A percentile compares a stretch with the other conserved stretches of the same genome.
Conservation (phyloP, 2,329 filamentous ascomycete genomes). For the Keithomyces neogunnii region DNA sequence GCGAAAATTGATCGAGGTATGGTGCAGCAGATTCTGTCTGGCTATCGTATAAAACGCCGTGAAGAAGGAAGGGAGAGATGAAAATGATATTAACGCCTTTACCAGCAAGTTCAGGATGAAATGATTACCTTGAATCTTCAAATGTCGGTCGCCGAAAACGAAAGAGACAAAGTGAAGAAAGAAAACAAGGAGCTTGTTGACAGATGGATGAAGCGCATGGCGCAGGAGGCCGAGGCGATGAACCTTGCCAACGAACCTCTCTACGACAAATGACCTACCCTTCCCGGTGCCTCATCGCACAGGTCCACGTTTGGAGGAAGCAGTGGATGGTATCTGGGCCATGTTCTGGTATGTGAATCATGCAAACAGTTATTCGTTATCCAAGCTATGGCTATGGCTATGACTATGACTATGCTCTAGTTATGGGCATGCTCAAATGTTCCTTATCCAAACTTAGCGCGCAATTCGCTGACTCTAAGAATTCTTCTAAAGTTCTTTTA, state of each 20-base stretch:
- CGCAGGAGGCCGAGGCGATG: constrained; percentile 78
- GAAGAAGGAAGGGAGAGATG: no score
- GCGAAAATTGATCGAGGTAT: constrained; percentile 68
- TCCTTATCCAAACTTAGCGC: constrained; percentile 12
- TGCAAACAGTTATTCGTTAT: constrained; percentile 10
- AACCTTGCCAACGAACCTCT: constrained; percentile 55
- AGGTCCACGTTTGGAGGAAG: not conserved
- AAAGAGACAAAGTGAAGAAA: constrained; percentile 59
- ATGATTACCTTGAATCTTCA: constrained; percentile 81
- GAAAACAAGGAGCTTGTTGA: constrained; percentile 88
- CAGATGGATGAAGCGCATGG: constrained; percentile 85
- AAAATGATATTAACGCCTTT: not conserved
- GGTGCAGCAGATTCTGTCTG: not conserved
- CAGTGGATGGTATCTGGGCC: not conserved
- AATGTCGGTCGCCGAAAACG: constrained; percentile 76
- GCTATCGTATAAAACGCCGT: not conserved
- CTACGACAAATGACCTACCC: constrained; percentile 12
- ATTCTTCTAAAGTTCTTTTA: constrained; percentile 20
- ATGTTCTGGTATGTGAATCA: constrained; percentile 20
- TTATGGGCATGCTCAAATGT: not conserved
- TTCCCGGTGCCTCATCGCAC: no score
- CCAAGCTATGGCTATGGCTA: not conserved
- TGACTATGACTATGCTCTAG: not conserved
- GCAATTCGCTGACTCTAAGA: constrained; percentile 19
- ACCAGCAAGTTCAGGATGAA: constrained; percentile 79